Conservation (phyloP, 23 red algal genomes). For the Gracilaria domingensis region DNA sequence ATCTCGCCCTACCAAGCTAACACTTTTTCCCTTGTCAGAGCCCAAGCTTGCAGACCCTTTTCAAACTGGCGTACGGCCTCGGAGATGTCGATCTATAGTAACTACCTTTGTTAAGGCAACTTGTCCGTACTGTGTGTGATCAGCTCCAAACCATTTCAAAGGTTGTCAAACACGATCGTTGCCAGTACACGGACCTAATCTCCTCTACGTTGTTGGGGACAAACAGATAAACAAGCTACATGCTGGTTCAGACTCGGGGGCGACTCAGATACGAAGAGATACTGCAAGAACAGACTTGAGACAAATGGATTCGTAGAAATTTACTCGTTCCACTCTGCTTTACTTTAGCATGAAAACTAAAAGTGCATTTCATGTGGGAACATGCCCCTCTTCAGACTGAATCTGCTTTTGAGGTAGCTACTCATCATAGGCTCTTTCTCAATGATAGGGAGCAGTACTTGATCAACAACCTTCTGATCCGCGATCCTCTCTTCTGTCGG, state of each 20-base stretch:
- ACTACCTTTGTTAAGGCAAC: too few relatives aligned
- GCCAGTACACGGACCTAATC: too few relatives aligned
- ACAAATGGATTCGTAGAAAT: not conserved
- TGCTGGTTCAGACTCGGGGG: not conserved
- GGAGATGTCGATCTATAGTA: too few relatives aligned
- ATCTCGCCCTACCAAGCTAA: too few relatives aligned
- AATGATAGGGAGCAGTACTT: constrained; percentile 71
- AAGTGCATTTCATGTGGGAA: constrained; percentile 94
- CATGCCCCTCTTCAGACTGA: constrained; percentile 88
- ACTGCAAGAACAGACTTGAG: not conserved
- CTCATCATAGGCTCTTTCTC: constrained; percentile 77
- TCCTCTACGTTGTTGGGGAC: not conserved
- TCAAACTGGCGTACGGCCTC: too few relatives aligned
- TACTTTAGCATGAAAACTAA: constrained; percentile 39
- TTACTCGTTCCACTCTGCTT: not conserved
- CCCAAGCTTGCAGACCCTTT: too few relatives aligned
- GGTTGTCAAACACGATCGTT: too few relatives aligned
- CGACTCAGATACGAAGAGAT: not conserved
- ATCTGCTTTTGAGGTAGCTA: constrained; percentile 82
- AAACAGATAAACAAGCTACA: not conserved
- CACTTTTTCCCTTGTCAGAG: too few relatives aligned
- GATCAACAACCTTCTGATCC: constrained; percentile 87
- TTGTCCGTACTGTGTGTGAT: too few relatives aligned
- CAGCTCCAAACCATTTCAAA: too few relatives aligned
- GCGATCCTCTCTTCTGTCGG: constrained; percentile 72